These are phyloP conservation scores for Carex myosuroides DNA, from an alignment of 176 grass and related monocot species.

Conservation along the genomic window DNA sequence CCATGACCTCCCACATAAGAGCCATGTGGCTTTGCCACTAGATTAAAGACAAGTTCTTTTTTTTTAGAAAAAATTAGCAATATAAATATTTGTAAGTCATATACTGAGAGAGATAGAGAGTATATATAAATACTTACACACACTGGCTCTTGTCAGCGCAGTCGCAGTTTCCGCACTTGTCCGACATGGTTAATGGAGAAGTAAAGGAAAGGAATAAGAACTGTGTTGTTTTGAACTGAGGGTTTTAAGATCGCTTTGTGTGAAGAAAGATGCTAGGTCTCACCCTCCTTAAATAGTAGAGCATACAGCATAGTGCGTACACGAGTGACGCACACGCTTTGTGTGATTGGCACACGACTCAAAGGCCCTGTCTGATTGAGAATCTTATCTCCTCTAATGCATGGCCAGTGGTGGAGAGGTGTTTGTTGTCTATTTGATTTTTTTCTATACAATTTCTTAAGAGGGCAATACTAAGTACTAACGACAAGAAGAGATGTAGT, in stretches of 20 bases:
- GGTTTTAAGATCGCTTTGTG: not conserved
- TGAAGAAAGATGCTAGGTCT: not conserved
- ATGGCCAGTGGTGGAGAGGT: not conserved
- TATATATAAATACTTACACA: slow-evolving; percentile 30
- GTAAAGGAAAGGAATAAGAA: not conserved
- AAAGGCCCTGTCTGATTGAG: not conserved
- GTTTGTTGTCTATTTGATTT: not conserved
- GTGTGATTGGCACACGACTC: slow-evolving; percentile 12
- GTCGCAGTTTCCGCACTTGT: slow-evolving; percentile 87
- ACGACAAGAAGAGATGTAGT: no score
- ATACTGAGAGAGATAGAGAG: not conserved
- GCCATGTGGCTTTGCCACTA: no score
- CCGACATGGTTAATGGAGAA: slow-evolving; percentile 40
- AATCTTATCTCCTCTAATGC: not conserved
- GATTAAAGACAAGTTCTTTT: no score
- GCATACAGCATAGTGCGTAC: not conserved
- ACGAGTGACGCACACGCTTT: slow-evolving; percentile 8
- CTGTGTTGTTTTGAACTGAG: slow-evolving; percentile 4
- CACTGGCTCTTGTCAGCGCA: slow-evolving; percentile 77
- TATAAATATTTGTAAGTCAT: no score
- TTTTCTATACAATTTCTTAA: not conserved
- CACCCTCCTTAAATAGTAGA: slow-evolving; percentile 19
- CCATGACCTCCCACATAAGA: not conserved
- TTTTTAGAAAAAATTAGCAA: no score
- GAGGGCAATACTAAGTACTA: no score